phyloP scores from a whole-genome alignment of 805 yeast species.

The Cephaloascus fragrans region DNA sequence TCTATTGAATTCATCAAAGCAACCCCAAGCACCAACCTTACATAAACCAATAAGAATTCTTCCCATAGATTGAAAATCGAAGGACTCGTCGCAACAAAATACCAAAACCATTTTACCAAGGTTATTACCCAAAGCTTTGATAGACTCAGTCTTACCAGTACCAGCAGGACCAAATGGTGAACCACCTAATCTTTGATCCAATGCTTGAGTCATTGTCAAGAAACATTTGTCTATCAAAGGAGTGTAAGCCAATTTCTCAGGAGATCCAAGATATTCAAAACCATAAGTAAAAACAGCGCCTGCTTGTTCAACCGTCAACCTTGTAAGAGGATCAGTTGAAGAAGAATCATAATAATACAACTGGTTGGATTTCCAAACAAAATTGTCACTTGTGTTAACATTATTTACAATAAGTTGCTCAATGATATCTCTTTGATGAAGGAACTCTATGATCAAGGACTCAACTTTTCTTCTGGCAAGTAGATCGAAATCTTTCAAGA shows the following conservation, averaged over 20 bases:
- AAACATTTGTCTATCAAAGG: slow-evolving; percentile 59
- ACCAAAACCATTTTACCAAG: slow-evolving; percentile 78
- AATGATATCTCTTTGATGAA: slow-evolving; percentile 45
- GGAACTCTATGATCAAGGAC: slow-evolving; percentile 53
- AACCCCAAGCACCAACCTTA: slow-evolving; percentile 86
- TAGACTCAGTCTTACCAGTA: slow-evolving; percentile 90
- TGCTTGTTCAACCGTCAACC: slow-evolving; percentile 42
- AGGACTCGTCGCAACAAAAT: slow-evolving; percentile 85
- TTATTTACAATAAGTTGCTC: slow-evolving; percentile 5
- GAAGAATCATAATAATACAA: slow-evolving; percentile 28
- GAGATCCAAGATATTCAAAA: slow-evolving; percentile 71
- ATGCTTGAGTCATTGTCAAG: slow-evolving; percentile 62
- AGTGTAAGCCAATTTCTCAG: slow-evolving; percentile 67
- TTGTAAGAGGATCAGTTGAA: slow-evolving; percentile 15
- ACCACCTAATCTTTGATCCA: slow-evolving; percentile 72
- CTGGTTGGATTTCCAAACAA: slow-evolving; percentile 44
- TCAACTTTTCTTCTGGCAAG: slow-evolving; percentile 39
- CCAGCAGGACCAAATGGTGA: slow-evolving; percentile 96
- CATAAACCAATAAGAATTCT: slow-evolving; percentile 72
- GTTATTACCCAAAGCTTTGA: slow-evolving; percentile 73
- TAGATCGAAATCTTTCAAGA: slow-evolving; percentile 12
- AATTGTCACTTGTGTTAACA: slow-evolving; percentile 8
- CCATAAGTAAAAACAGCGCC: slow-evolving; percentile 52
- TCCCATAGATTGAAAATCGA: slow-evolving; percentile 72
- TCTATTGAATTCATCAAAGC: slow-evolving; percentile 92